These are phyloP conservation scores for Galerina sulciceps DNA, from an alignment of 768 basidiomycete genomes.

Conservation along the genomic window DNA sequence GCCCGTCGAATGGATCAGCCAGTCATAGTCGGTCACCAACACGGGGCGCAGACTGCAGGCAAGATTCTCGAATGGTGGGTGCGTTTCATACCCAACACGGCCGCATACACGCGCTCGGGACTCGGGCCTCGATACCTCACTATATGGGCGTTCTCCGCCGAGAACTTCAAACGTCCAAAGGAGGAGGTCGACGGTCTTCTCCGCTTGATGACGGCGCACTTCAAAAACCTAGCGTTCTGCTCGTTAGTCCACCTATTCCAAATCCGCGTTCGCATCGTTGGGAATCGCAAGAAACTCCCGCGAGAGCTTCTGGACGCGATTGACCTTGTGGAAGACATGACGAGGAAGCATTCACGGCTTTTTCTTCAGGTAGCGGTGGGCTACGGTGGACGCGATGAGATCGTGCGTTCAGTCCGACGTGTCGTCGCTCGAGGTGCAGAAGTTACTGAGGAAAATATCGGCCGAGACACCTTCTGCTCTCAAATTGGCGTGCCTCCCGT, in stretches of 20 bases:
- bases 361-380: not conserved
- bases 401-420: not conserved
- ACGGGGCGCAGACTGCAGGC: not conserved
- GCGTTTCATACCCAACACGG: not conserved
- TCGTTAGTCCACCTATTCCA: slow-evolving; percentile 1
- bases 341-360: not conserved
- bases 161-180: not conserved
- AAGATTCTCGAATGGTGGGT: slow-evolving; percentile 5
- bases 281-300: not conserved
- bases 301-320: not conserved
- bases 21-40: not conserved
- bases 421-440: not conserved
- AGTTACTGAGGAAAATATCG: not conserved
- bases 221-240: not conserved
- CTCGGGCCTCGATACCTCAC: not conserved
- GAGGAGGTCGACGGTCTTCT: not conserved
- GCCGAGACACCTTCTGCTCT: not conserved
- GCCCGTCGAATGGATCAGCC: not conserved
- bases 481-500: not conserved
- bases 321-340: not conserved
- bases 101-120: not conserved
- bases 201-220: not conserved
- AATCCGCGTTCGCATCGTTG: not conserved
- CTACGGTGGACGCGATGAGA: slow-evolving; percentile 1
- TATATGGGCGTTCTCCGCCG: slow-evolving; percentile 3